These are phyloP conservation scores for Fusarium buharicum DNA, from an alignment of 2,329 filamentous ascomycete genomes.

Conservation along the genomic window DNA sequence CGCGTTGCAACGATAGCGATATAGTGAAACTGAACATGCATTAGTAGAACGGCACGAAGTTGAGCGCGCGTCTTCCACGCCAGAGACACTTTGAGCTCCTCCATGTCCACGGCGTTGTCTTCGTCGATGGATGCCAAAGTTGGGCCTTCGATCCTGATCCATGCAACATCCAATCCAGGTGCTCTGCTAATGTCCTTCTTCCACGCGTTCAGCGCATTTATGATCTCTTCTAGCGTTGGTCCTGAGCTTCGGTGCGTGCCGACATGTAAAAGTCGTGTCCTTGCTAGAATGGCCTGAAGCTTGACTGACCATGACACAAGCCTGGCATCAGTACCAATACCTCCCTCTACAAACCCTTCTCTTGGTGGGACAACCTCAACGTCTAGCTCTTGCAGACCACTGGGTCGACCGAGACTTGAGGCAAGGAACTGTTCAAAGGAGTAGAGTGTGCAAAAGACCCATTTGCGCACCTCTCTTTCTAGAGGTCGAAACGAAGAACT, in stretches of 20 bases:
- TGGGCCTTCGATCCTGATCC: constrained; percentile 16
- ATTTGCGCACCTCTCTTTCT: constrained; percentile 50
- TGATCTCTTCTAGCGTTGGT: constrained; percentile 28
- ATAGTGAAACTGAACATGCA: constrained; percentile 50
- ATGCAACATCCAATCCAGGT: constrained; percentile 24
- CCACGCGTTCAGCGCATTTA: constrained; percentile 15
- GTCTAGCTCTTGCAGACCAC: constrained; percentile 50
- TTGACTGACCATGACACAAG: constrained; percentile 47
- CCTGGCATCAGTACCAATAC: constrained; percentile 45
- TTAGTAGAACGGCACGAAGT: constrained; percentile 45
- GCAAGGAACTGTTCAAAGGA: constrained; percentile 52
- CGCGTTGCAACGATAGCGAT: constrained; percentile 49
- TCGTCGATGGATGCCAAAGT: constrained; percentile 3
- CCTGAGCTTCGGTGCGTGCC: constrained; percentile 7
- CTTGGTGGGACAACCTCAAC: constrained; percentile 49
- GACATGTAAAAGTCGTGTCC: constrained; percentile 41
- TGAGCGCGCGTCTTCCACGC: constrained; percentile 44
- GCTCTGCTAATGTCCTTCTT: constrained; percentile 28
- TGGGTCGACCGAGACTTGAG: constrained; percentile 51
- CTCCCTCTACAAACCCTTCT: constrained; percentile 45
- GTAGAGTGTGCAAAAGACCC: constrained; percentile 53
- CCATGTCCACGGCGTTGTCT: constrained; percentile 37
- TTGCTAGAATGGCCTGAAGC: constrained; percentile 46
- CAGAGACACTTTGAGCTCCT: constrained; percentile 44
- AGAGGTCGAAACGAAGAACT: constrained; percentile 47